Evolutionary conservation across 495 filamentous ascomycete genomes (phyloP).

Genomic region (Cetradonia linearis): DNA sequence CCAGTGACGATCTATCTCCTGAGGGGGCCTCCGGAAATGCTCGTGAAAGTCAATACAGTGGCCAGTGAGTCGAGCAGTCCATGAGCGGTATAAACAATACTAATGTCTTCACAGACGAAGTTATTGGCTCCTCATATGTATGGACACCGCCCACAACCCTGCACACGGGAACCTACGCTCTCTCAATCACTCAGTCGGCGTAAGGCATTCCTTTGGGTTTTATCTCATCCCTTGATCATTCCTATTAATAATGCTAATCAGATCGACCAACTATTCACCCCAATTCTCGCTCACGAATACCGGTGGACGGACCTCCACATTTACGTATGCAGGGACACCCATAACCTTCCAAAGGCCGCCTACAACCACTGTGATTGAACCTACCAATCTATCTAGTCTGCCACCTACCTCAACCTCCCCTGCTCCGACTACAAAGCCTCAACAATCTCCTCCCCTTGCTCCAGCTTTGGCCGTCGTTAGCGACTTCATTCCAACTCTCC

Average conservation of each 20-base stretch:
- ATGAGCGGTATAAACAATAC: background rate
- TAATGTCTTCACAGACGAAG: slow-evolving; percentile 1
- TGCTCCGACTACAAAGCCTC: background rate
- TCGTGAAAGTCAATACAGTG: slow-evolving; percentile 9
- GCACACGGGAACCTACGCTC: slow-evolving; percentile 12
- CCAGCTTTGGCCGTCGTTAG: background rate
- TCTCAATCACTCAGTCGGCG: slow-evolving; percentile 20
- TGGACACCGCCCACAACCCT: slow-evolving; percentile 11
- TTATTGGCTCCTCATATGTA: slow-evolving; percentile 11
- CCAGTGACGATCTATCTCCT: slow-evolving; percentile 19
- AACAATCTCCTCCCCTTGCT: background rate
- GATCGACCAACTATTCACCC: slow-evolving; percentile 24
- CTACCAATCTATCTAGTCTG: background rate
- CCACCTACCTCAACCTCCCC: background rate
- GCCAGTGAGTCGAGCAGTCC: slow-evolving; percentile 16
- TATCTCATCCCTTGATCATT: background rate
- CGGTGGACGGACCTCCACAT: background rate
- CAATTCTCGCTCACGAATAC: slow-evolving; percentile 15
- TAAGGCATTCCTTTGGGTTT: background rate
- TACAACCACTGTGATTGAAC: background rate
- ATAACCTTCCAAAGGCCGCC: too few relatives aligned
- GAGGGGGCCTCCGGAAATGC: slow-evolving; percentile 11
- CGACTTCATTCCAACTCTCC: background rate
- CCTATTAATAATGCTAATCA: background rate
- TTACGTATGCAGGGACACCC: background rate